Base-by-base conservation (phyloP, 768 basidiomycete genomes). In the Lentinula guzmanii region DNA sequence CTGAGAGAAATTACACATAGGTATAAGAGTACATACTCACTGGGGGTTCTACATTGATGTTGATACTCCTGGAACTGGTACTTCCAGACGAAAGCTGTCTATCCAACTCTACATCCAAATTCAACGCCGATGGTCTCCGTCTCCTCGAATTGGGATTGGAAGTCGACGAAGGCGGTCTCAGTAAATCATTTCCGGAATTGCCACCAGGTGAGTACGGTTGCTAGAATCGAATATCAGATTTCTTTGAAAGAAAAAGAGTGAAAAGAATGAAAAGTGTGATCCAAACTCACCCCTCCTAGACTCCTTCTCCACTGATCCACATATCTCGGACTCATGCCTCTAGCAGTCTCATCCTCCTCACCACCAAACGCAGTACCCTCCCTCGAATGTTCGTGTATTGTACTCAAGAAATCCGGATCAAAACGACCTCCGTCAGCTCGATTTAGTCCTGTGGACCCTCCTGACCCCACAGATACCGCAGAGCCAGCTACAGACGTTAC, bases 301-400 rank as follows among this genome's bases (percentile, higher is more conserved):
- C 59, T 60, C 48, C 34, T 52, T 18, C 59, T 39, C 59, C 59
- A 60, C 10, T 60, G 37, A 5, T 60, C 59, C 51, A 60, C 59
- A 18, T 46, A n/a, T 24, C 48, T 42, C 39, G 59, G 51, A 28
- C 59, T 34, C n/a, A 21, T 42, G 13, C 46, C 58, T 21, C 28
- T 34, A 18, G 31, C 31, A 35, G 15, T 9, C 18, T 37, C 11
- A 35, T 45, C 45, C 8, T 59, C 58, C n/a, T 59, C 59, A 3
- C 39, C 59, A 18, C 51, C 51, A 31, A 28, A 37, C 41, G 59
- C 31, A 34, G 59, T 52, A 11, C 59, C 59, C 21, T 60, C 59
- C 28, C 59, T 51, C 9, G 59, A 60, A 52, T 60, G 59, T 53
- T 60, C 59, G 42, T 60, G 59, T 52, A 60, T 60, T 4, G 59